Base-by-base conservation (phyloP, 2,329 filamentous ascomycete genomes). In the Sclerotiophoma versabilis region DNA sequence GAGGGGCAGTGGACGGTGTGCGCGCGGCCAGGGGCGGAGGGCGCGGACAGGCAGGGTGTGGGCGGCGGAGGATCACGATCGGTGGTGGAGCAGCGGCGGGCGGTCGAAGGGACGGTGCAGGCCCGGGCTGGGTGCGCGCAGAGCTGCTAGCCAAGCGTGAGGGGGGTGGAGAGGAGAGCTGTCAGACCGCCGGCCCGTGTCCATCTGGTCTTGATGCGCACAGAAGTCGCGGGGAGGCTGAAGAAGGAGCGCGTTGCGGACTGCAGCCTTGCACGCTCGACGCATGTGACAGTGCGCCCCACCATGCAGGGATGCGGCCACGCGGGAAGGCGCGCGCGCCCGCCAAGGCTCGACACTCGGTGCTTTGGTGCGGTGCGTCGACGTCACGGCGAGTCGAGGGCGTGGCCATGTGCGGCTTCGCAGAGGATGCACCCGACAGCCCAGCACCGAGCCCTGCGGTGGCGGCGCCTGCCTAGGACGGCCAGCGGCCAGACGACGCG, bases 381-480 rank as follows among this genome's bases (percentile, higher is more conserved):
- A 37, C 43, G 26, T 32, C 27, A 49, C 32, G 36, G 45, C 27
- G 20, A 42, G 46, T 15, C 5, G 17, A 27, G 22, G 22, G 22
- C 15, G 46, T 30, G 26, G 33, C 26, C 12, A 46, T 52, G 42
- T 36, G 42, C 34, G 14, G 17, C 17, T 17, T 5, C 7, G 32
- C 12, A 7, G 39, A 50, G 5, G 15, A 46, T 48, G 47, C 25
- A 19, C 29, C 22, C 42, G 54, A 39, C 62, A 33, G 58, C 60
- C 14, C 64, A 54, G 25, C 62, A 54, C 45, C 63, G 62, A 47
- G 34, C 64, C 17, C 62, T 71, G 49, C 66, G 63, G 32, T 68
- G 69, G 65, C 61, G 66, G 43, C 55, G 54, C 37, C 23, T 57
- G n/a, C n/a, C n/a, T n/a, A n/a, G n/a, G n/a, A n/a, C n/a, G n/a